Percentiles rank a stretch among this genome's conserved stretches.
phyloP scores from a whole-genome alignment of 192 early-diverging fungal species.

The Phlyctochytrium bullatum region DNA sequence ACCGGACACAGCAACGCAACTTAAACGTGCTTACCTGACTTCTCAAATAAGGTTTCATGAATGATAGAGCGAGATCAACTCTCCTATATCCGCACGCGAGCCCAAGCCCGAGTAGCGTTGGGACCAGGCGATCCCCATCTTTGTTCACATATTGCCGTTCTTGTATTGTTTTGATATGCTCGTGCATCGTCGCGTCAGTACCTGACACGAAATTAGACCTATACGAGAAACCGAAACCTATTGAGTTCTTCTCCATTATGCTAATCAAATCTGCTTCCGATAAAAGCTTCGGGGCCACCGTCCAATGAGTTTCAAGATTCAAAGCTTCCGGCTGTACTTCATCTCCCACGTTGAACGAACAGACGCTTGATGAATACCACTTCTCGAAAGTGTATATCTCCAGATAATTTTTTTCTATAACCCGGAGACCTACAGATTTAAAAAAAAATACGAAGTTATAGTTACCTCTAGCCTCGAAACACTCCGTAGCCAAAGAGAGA shows the following conservation, averaged over 20 bases:
- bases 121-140: constrained; percentile 48
- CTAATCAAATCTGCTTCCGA: constrained; percentile 85
- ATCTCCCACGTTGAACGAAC: constrained; percentile 67
- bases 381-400: constrained; percentile 91
- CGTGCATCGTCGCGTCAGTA: constrained; percentile 95
- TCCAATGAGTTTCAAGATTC: constrained; percentile 65
- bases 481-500: constrained; percentile 68
- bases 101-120: constrained; percentile 83
- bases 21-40: constrained; percentile 51
- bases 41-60: constrained; percentile 87
- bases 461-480: constrained; percentile 67
- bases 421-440: constrained; percentile 59
- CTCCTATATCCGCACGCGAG: constrained; percentile 83
- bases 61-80: constrained; percentile 79
- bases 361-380: constrained; percentile 75
- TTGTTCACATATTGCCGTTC: constrained; percentile 84
- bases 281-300: constrained; percentile 71
- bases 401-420: constrained; percentile 85
- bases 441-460: background rate
- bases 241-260: constrained; percentile 90
- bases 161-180: constrained; percentile 92
- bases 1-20: background rate
- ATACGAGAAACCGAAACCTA: too few relatives aligned
- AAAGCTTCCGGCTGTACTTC: constrained; percentile 65
- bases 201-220: constrained; percentile 49